phyloP scores from a whole-genome alignment of 2,329 filamentous ascomycete genomes.

The Orbilia brochopaga region DNA sequence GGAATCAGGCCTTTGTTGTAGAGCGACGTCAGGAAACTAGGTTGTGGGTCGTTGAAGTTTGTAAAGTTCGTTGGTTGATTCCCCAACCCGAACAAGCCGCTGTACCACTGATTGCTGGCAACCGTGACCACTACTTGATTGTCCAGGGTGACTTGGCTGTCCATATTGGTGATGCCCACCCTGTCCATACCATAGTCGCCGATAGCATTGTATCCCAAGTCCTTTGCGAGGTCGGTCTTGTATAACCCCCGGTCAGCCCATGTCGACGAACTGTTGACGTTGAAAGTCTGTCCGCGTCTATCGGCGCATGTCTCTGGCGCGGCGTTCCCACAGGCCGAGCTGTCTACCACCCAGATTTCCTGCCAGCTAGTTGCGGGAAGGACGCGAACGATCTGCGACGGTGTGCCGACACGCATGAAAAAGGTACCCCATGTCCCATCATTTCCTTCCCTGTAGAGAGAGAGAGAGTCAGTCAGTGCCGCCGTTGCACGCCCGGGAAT shows the following conservation, averaged over 20 bases:
- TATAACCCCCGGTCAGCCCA: constrained; percentile 33
- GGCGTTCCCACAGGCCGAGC: constrained; percentile 7
- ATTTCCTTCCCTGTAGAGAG: constrained; percentile 32
- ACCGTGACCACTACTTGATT: constrained; percentile 38
- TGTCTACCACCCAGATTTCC: constrained; percentile 41
- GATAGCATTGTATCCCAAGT: constrained; percentile 31
- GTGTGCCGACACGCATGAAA: constrained; percentile 40
- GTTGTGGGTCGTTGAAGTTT: constrained; percentile 45
- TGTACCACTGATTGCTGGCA: constrained; percentile 28
- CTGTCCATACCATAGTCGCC: constrained; percentile 40
- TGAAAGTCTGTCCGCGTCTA: constrained; percentile 25
- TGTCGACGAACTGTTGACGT: constrained; percentile 14
- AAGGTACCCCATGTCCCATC: constrained; percentile 46
- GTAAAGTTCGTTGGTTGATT: constrained; percentile 46
- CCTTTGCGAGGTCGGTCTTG: constrained; percentile 35
- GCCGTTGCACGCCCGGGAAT: neutral
- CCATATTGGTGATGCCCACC: constrained; percentile 28
- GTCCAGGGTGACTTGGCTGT: constrained; percentile 20
- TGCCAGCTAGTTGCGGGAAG: constrained; percentile 47
- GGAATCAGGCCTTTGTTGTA: constrained; percentile 34
- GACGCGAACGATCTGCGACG: constrained; percentile 41
- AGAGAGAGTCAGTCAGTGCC: neutral
- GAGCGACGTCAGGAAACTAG: constrained; percentile 36
- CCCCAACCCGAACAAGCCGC: constrained; percentile 37
- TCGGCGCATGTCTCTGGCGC: constrained; percentile 27